These are phyloP conservation scores for Phytophthora multivora DNA, from an alignment of 352 stramenopile genomes.

Conservation along the genomic window DNA sequence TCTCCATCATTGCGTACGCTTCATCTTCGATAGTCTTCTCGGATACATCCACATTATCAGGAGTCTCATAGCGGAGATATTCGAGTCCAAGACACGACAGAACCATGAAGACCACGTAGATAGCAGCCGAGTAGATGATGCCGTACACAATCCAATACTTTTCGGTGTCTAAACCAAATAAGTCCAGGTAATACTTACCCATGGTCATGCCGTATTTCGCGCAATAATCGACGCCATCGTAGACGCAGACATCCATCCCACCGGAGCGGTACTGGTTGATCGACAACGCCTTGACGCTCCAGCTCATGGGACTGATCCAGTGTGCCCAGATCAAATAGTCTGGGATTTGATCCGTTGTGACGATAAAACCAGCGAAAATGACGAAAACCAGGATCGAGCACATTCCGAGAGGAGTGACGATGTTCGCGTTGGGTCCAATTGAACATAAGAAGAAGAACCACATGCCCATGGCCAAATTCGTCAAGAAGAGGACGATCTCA, in stretches of 20 bases:
- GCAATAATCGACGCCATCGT: constrained; percentile 36
- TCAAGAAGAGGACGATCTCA: constrained; percentile 33
- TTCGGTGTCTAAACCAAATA: constrained; percentile 36
- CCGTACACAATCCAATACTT: constrained; percentile 31
- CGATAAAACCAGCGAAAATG: constrained; percentile 50
- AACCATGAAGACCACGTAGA: constrained; percentile 22
- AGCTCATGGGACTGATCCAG: constrained; percentile 53
- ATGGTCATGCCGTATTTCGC: constrained; percentile 22
- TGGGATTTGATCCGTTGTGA: constrained; percentile 42
- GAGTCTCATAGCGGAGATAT: constrained; percentile 17
- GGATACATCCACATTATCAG: constrained; percentile 19
- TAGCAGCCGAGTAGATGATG: constrained; percentile 12
- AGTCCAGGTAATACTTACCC: constrained; percentile 36
- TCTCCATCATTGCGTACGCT: constrained; percentile 18
- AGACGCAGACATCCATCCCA: constrained; percentile 31
- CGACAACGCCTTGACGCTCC: constrained; percentile 34
- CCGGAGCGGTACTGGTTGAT: constrained; percentile 38
- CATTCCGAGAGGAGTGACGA: constrained; percentile 36
- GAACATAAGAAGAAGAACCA: constrained; percentile 38
- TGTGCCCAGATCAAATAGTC: constrained; percentile 51
- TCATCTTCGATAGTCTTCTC: constrained; percentile 12
- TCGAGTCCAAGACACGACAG: constrained; percentile 16
- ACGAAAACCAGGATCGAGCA: constrained; percentile 39
- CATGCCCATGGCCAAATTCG: constrained; percentile 23
- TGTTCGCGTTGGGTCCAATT: constrained; percentile 21